Evolutionary conservation across 257 asterid genomes (phyloP), one percentile per base, ranked within the genome.

Genomic region (Nicotiana tomentosiformis): DNA sequence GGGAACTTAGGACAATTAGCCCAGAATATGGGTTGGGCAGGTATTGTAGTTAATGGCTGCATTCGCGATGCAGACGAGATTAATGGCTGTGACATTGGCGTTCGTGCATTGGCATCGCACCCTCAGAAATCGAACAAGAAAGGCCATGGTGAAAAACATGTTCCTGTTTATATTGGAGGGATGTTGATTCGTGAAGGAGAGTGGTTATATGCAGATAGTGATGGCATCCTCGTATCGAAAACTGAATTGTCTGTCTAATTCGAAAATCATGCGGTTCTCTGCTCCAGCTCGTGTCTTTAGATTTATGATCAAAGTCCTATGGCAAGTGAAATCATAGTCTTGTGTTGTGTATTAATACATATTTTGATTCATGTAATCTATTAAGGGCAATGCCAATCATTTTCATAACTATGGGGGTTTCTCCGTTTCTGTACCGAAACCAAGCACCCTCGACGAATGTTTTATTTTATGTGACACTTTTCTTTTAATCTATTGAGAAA

Each of bases 121-220:
- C 98, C 98, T 57, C 93, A 82, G 87, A 95, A 93, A 84, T 89
- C 98, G 4, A 84, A 77, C 89, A 95, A 90, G 62, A 95, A 85
- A 84, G 98, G 98, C 4, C 4, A 66, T 0, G 98, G 97, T 0
- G 96, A 95, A 64, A 92, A 86, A 84, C 91, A 89, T 43, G 62
- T 82, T 4, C 90, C 92, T 0, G 66, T 93, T 77, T 82, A 90
- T 32, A 86, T 95, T 46, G 96, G 88, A 7, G 98, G 98, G 17
- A 84, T 87, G 32, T 77, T 88, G 81, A 91, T 95, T 77, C 86
- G 80, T 4, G 93, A 90, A 53, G 98, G 96, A 10, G 98, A 95
- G 85, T 95, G 98, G 98, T 82, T 95, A 88, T 95, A 95, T 83
- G 98, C 98, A 10, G 98, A 95, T 87, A 87, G 90, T 83, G 98